Base-by-base conservation (phyloP, 352 stramenopile species). In the Phytophthora foliorum region DNA sequence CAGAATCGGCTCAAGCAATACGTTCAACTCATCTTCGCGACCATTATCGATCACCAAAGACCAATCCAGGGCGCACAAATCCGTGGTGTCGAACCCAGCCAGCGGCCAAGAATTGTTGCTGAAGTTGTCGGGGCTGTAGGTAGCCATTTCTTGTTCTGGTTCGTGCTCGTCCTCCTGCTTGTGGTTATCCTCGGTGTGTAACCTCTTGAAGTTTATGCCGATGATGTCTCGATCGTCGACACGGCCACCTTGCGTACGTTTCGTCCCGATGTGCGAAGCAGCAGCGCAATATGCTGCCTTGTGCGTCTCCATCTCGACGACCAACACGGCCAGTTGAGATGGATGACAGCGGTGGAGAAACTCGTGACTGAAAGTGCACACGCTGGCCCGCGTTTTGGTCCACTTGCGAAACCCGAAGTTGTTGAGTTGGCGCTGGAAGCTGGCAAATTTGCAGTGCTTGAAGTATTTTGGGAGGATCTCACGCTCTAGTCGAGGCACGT, bases 401-500 rank as follows among this genome's bases (percentile, higher is more conserved):
- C 84, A 92, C 61, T 94, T 94, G 68, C 77, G 77, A 69, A 97
- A 98, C 11, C 75, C 83, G 72, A 98, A 98, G 67, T 98, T 97
- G 73, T 96, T 97, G 22, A 98, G 77, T 68, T 97, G 91, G 22
- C 93, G 81, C 63, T 96, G 89, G 45, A 98, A 91, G 21, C 89
- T 97, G 27, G 93, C 88, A 73, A 97, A 98, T 53, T 93, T 97
- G 57, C 74, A 80, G 65, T 97, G 90, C 63, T 97, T 97, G 67
- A 97, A 98, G 74, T 97, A 98, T 63, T 90, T 89, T 10, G 91
- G 86, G 1, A 98, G 77, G 19, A 98, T 81, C 60, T 95, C 80
- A 10, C 74, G 62, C 77, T 98, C 91, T 21, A 98, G 87, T 66
- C 81, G 75, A 0, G 71, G 65, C 59, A 86, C 74, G 44, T 82